Conservation (phyloP, 352 stramenopile genomes). For the Discostella stelligera region DNA sequence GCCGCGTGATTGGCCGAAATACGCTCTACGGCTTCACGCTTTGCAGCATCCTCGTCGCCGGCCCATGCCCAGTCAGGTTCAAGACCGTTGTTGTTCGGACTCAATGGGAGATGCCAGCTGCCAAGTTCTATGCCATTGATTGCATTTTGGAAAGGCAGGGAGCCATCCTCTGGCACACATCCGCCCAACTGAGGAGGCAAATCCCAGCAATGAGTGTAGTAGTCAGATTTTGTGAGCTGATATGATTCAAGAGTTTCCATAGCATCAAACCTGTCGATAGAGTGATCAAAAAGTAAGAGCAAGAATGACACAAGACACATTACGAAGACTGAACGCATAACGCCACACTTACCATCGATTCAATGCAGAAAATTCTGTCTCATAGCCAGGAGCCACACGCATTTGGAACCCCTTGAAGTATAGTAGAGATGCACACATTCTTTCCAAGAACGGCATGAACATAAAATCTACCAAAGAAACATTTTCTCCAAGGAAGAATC, state of each 20-base stretch:
- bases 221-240: constrained; percentile 83
- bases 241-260: constrained; percentile 84
- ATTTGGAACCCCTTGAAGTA: constrained; percentile 86
- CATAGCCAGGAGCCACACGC: constrained; percentile 55
- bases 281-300: constrained; percentile 5
- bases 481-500: constrained; percentile 76
- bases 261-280: constrained; percentile 70
- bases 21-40: constrained; percentile 63
- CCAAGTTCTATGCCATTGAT: constrained; percentile 68
- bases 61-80: constrained; percentile 69
- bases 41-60: constrained; percentile 54
- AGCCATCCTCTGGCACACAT: constrained; percentile 51
- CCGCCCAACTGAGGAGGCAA: constrained; percentile 84
- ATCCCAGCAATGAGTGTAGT: constrained; percentile 85
- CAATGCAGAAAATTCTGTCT: constrained; percentile 60
- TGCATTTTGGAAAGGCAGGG: constrained; percentile 54
- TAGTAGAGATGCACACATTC: constrained; percentile 81
- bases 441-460: constrained; percentile 84
- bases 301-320: constrained; percentile 2
- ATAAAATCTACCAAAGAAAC: constrained; percentile 83
- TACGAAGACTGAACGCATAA: constrained; percentile 20
- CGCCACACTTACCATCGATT: constrained; percentile 48
- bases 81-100: constrained; percentile 53
- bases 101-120: constrained; percentile 61
- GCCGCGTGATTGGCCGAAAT: constrained; percentile 62